Base-by-base conservation (phyloP, 2,329 filamentous ascomycete genomes). In the Alternaria sp. region DNA sequence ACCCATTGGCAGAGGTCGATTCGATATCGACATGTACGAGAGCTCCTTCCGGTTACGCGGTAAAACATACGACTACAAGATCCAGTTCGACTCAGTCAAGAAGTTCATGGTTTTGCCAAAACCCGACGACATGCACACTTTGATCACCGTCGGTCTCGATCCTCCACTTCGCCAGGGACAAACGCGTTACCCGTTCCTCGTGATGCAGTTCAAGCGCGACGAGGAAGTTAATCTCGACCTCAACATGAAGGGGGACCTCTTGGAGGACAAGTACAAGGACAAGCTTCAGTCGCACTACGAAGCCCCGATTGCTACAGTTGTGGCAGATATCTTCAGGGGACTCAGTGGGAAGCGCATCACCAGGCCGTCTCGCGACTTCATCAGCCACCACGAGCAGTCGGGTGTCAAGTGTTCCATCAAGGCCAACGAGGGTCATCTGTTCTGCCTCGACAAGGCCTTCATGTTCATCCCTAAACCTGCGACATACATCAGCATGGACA, bases 401-500 rank as follows among this genome's bases (percentile, higher is more conserved):
- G 96, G 96, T 62, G 96, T 99, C 82, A 99, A 99, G 84, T 99
- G 96, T 82, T 97, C 94, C n/a, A 97, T 99, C 88, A 99, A 99
- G 83, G 96, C 96, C 58, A 97, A 96, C 80, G 96, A 99, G 83
- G 96, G 96, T 64, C 94, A 97, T 78, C 85, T 99, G 55, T 99
- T 97, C 87, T 97, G 94, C 79, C 84, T 99, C 71, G 96, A 99
- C 82, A 97, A 97, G 83, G 95, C 94, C 8, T 97, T 99, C 81
- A 96, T 99, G 88, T 99, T 99, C 80, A 96, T 99, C 15, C 96
- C 96, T 30, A 99, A 99, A 84, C 96, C 96, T 2, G 94, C 96
- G 15, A 97, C 95, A 2, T 99, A 98, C 82, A 95, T 99, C 64
- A 92, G 93, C 64, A 96, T 97, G 82, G 96, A 99, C 75, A 93